phyloP scores from a whole-genome alignment of 192 early-diverging fungal species.

The Spinellus fusiger region DNA sequence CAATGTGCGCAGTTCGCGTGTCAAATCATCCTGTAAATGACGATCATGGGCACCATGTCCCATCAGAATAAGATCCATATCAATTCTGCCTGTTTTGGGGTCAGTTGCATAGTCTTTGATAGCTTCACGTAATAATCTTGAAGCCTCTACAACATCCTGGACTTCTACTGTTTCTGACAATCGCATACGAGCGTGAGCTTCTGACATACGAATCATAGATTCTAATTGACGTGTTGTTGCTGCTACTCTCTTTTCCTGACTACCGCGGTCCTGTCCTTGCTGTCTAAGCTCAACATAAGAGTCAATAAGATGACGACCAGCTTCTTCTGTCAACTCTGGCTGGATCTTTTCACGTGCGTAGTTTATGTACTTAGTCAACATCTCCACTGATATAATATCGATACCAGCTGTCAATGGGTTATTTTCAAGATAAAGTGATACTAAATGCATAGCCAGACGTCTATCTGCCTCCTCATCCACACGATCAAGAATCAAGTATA shows the following conservation, averaged over 20 bases:
- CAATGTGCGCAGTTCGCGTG: slow-evolving; percentile 41
- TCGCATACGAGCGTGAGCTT: slow-evolving; percentile 90
- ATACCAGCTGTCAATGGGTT: slow-evolving; percentile 34
- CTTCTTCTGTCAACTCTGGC: slow-evolving; percentile 75
- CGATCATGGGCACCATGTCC: slow-evolving; percentile 80
- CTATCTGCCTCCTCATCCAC: slow-evolving; percentile 83
- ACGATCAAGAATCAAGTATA: slow-evolving; percentile 88
- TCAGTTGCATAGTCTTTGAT: slow-evolving; percentile 90
- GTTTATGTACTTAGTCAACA: slow-evolving; percentile 87
- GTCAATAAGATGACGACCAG: slow-evolving; percentile 67
- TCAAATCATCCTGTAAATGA: slow-evolving; percentile 51
- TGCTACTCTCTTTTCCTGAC: slow-evolving; percentile 58
- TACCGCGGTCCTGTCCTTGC: slow-evolving; percentile 52
- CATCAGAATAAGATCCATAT: slow-evolving; percentile 87
- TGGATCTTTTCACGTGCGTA: slow-evolving; percentile 74
- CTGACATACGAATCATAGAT: slow-evolving; percentile 94
- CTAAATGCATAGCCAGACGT: slow-evolving; percentile 82
- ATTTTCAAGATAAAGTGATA: slow-evolving; percentile 80
- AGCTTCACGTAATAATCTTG: slow-evolving; percentile 80
- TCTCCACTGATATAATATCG: slow-evolving; percentile 54
- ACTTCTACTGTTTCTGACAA: slow-evolving; percentile 68
- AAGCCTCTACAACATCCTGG: slow-evolving; percentile 84
- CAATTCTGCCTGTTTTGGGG: slow-evolving; percentile 88
- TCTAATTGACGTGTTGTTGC: slow-evolving; percentile 94
- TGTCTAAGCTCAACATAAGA: slow-evolving; percentile 81